These are phyloP conservation scores for Aegilops tauschii DNA, from an alignment of 176 grass and related monocot genomes.

Conservation along the genomic window DNA sequence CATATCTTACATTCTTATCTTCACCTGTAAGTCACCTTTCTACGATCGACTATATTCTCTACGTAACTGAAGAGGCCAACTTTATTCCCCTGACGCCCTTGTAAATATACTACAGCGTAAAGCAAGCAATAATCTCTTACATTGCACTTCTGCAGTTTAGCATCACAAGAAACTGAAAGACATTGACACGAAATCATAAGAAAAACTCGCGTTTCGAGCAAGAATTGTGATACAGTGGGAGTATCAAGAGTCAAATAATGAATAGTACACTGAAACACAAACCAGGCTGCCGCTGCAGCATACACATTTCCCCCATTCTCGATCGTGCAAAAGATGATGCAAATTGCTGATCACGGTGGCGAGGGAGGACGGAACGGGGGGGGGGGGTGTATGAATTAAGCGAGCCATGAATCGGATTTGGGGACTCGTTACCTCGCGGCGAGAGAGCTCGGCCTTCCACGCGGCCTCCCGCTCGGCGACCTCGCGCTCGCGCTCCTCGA, in stretches of 20 bases:
- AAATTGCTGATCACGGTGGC: background rate
- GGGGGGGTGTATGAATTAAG: background rate
- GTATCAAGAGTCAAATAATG: background rate
- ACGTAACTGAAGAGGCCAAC: slow-evolving; percentile 18
- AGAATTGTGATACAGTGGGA: background rate
- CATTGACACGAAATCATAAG: background rate
- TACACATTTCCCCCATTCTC: background rate
- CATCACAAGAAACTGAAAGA: background rate
- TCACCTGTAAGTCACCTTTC: background rate
- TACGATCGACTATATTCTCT: slow-evolving; percentile 2
- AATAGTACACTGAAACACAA: background rate
- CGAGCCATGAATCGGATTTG: background rate
- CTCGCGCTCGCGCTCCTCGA: slow-evolving; percentile 95
- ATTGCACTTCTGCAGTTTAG: background rate
- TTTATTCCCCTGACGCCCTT: slow-evolving; percentile 7
- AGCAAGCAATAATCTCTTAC: slow-evolving; percentile 17
- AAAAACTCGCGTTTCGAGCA: background rate
- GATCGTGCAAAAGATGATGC: background rate
- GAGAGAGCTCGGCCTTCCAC: slow-evolving; percentile 98
- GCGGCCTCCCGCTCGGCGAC: slow-evolving; percentile 95
- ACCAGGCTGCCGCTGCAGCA: background rate
- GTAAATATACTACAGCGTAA: background rate
- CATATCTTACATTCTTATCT: slow-evolving; percentile 29
- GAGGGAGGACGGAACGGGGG: background rate
- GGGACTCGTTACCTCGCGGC: slow-evolving; percentile 67